A percentile compares a stretch with the other conserved stretches of the same genome.
Evolutionary conservation across 495 filamentous ascomycete species (phyloP).

Genomic region (Aspergillus indologenus): DNA sequence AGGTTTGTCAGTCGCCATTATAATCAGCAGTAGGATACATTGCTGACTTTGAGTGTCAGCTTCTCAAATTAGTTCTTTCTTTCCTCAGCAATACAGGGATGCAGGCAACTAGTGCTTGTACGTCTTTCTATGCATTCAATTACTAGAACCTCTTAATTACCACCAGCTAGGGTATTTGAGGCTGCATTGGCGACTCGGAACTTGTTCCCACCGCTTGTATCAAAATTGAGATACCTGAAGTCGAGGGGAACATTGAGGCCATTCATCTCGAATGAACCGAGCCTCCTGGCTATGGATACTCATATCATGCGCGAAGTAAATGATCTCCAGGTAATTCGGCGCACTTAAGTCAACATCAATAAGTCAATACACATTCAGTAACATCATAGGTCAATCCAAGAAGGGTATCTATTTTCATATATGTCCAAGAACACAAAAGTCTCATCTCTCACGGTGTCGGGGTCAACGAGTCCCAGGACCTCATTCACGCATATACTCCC

Average conservation of each 20-base stretch:
- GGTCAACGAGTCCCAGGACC: too few species aligned
- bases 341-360: neutral
- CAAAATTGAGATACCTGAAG: too few species aligned
- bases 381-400: neutral
- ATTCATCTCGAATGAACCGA: neutral
- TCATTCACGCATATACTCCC: neutral
- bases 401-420: neutral
- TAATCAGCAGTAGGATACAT: too few species aligned
- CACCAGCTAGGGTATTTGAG: neutral
- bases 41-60: too few species aligned
- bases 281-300: too few species aligned
- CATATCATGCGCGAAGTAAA: too few species aligned
- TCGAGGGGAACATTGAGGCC: too few species aligned
- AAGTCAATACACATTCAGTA: neutral
- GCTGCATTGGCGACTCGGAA: neutral
- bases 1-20: neutral
- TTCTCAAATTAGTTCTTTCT: neutral
- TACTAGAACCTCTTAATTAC: neutral
- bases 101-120: neutral
- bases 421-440: neutral
- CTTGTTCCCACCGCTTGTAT: too few species aligned
- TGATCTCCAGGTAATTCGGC: too few species aligned
- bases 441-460: neutral
- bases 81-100: neutral
- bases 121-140: neutral